Evolutionary conservation across 208 protist genomes (phyloP).

Genomic region (Trypanosoma conorhini): DNA sequence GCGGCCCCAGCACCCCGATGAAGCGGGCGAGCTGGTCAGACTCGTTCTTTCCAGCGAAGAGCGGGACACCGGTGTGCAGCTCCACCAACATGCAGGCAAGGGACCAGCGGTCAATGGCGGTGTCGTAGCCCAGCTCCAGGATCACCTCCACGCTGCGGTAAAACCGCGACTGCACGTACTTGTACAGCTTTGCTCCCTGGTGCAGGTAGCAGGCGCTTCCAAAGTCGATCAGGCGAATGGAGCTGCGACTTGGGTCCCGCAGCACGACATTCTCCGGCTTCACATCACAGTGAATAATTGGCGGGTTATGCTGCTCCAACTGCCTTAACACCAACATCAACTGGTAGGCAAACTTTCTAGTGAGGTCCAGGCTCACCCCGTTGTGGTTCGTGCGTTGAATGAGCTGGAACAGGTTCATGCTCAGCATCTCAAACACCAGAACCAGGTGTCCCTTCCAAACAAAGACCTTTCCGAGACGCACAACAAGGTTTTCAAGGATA

Average conservation of each 20-base stretch:
- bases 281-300: conserved; percentile 98
- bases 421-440: conserved; percentile 97
- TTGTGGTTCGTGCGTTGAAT: conserved; percentile 89
- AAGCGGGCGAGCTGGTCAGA: conserved; percentile 95
- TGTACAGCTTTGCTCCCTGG: conserved; percentile 32
- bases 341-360: conserved; percentile 95
- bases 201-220: conserved; percentile 94
- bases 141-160: conserved; percentile 98
- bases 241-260: conserved; percentile 80
- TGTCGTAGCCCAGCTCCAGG: conserved; percentile 94
- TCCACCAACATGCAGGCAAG: conserved; percentile 99
- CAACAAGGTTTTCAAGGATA: conserved; percentile 62
- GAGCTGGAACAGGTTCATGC: conserved; percentile 97
- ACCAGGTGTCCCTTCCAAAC: conserved; percentile 94
- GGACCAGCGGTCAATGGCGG: conserved; percentile 98
- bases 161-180: conserved; percentile 97
- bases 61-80: conserved; percentile 96
- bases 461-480: conserved; percentile 80
- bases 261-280: conserved; percentile 97
- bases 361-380: conserved; percentile 86
- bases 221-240: conserved; percentile 98
- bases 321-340: conserved; percentile 92
- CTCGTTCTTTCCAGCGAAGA: conserved; percentile 96
- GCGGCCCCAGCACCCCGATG: conserved; percentile 67
- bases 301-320: conserved; percentile 83